Percentiles rank a stretch among this genome's conserved stretches.
These are phyloP conservation scores for Triticum turgidum DNA, from an alignment of 176 grass and related monocot genomes.

Conservation along the genomic window DNA sequence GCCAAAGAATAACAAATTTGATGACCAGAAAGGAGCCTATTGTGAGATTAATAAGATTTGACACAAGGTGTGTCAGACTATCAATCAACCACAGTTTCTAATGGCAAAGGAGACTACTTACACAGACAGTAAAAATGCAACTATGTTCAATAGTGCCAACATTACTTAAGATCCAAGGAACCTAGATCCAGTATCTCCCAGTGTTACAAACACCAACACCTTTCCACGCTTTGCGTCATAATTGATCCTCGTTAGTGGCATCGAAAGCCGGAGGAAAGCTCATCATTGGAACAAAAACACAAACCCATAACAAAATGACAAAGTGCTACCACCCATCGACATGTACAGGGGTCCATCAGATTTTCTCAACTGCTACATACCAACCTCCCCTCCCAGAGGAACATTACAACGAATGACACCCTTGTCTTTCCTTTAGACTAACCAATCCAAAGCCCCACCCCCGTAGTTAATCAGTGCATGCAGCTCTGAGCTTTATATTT, in stretches of 20 bases:
- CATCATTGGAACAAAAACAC: slow-evolving; percentile 26
- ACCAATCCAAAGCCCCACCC: slow-evolving; percentile 6
- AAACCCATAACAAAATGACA: slow-evolving; percentile 32
- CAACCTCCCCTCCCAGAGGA: slow-evolving; percentile 28
- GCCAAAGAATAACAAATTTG: slow-evolving; percentile 1
- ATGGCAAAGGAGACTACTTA: neutral
- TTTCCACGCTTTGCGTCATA: slow-evolving; percentile 14
- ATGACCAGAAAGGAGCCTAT: neutral
- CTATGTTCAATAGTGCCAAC: neutral
- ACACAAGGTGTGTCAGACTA: neutral
- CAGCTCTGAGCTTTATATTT: neutral
- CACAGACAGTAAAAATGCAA: neutral
- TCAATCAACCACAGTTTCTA: neutral
- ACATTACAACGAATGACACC: slow-evolving; percentile 31
- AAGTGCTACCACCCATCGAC: slow-evolving; percentile 34
- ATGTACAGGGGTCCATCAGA: slow-evolving; percentile 11
- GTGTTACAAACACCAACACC: neutral
- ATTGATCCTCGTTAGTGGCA: neutral
- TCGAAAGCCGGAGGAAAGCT: slow-evolving; percentile 5
- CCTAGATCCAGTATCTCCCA: neutral
- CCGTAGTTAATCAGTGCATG: neutral
- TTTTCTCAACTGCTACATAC: slow-evolving; percentile 37
- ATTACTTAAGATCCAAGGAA: neutral
- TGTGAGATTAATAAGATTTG: neutral
- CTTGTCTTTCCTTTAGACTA: slow-evolving; percentile 46